phyloP scores from a whole-genome alignment of 257 asterid genomes.

The Ehretia macrophylla region DNA sequence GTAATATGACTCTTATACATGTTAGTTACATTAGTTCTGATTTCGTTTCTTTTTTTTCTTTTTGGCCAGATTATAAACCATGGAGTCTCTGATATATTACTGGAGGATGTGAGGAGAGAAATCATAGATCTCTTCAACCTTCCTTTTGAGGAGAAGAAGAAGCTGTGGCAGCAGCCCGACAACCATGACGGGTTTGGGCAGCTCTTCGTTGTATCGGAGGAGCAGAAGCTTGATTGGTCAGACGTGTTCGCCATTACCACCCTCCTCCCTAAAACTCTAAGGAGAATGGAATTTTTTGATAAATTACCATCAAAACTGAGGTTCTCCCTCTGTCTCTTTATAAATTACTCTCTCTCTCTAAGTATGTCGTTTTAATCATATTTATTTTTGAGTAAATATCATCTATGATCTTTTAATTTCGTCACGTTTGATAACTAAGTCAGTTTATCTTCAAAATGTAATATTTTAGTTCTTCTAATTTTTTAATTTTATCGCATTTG shows the following conservation, averaged over 20 bases:
- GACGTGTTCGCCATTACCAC: constrained; percentile 50
- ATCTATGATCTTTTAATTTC: too few species aligned
- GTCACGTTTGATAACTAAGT: too few species aligned
- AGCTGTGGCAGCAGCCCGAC: constrained; percentile 41
- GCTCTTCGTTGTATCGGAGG: constrained; percentile 44
- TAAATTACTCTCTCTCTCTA: background rate
- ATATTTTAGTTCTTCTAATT: too few species aligned
- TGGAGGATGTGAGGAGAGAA: constrained; percentile 36
- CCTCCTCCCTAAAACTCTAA: constrained; percentile 29
- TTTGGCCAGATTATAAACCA: constrained; percentile 34
- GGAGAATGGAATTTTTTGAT: constrained; percentile 25
- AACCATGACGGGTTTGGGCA: constrained; percentile 54
- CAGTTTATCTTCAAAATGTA: too few species aligned
- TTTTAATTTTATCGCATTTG: too few species aligned
- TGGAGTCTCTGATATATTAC: constrained; percentile 31
- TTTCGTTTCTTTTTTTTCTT: too few species aligned
- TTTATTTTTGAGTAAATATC: too few species aligned
- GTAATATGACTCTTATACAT: too few species aligned
- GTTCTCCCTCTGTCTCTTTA: constrained; percentile 16
- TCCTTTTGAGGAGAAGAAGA: constrained; percentile 39
- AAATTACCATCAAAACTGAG: constrained; percentile 37
- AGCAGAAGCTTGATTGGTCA: constrained; percentile 57
- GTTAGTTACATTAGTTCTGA: background rate
- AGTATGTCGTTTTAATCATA: too few species aligned
- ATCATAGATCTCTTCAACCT: constrained; percentile 27